phyloP scores from a whole-genome alignment of 108 stramenopile species.

The Schizochytrium sp. region DNA sequence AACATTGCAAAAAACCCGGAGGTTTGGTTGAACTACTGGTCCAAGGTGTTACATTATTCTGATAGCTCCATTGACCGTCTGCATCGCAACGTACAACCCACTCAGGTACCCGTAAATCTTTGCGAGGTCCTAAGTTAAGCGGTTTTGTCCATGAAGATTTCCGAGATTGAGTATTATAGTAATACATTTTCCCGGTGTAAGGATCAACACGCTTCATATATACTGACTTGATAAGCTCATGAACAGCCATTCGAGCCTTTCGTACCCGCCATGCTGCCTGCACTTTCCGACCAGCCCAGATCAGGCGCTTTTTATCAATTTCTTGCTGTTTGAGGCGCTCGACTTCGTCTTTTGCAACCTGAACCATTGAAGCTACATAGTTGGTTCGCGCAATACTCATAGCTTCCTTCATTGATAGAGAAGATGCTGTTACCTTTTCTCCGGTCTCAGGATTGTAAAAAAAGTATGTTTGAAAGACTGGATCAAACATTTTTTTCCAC shows the following conservation, averaged over 20 bases:
- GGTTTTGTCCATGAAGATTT: slow-evolving; percentile 51
- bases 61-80: slow-evolving; percentile 28
- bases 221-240: slow-evolving; percentile 17
- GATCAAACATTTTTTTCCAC: slow-evolving; percentile 57
- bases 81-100: slow-evolving; percentile 52
- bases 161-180: slow-evolving; percentile 50
- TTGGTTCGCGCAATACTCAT: slow-evolving; percentile 33
- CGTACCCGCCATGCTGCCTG: slow-evolving; percentile 1
- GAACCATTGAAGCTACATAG: slow-evolving; percentile 24
- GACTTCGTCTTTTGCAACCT: slow-evolving; percentile 52
- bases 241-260: slow-evolving; percentile 24
- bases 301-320: slow-evolving; percentile 34
- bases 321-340: slow-evolving; percentile 13
- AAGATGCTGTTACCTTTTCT: slow-evolving; percentile 18
- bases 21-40: background rate
- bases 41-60: slow-evolving; percentile 38
- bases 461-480: slow-evolving; percentile 51
- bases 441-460: slow-evolving; percentile 47
- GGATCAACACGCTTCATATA: slow-evolving; percentile 54
- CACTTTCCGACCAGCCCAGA: slow-evolving; percentile 4
- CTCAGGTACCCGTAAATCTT: slow-evolving; percentile 3
- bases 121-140: background rate
- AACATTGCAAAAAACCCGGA: background rate
- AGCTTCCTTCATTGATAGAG: background rate
- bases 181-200: slow-evolving; percentile 49